Conservation (phyloP, 495 filamentous ascomycete species). For the Trichodelitschia bisporula region DNA sequence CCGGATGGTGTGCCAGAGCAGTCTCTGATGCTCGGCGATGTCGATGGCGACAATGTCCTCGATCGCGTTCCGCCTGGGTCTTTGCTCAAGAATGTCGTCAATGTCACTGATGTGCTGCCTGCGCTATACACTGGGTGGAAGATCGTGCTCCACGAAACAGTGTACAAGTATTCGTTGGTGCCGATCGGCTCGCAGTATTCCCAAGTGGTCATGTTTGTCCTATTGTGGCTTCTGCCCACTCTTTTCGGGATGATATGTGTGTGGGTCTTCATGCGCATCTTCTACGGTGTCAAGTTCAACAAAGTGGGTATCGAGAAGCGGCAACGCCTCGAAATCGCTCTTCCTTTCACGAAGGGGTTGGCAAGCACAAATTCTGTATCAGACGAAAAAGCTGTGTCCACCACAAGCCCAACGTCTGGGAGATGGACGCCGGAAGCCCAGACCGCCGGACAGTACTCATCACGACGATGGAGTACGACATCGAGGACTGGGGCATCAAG, state of each 20-base stretch:
- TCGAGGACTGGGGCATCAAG: conserved; percentile 47
- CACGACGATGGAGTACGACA: conserved; percentile 51
- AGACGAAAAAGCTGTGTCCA: no score
- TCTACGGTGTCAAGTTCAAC: conserved; percentile 51
- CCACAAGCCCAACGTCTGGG: no score
- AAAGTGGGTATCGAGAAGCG: conserved; percentile 28
- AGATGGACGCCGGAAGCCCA: not conserved
- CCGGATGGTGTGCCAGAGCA: conserved; percentile 37
- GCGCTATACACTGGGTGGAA: conserved; percentile 31
- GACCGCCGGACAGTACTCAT: conserved; percentile 23
- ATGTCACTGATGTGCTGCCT: conserved; percentile 31
- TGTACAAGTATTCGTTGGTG: conserved; percentile 23
- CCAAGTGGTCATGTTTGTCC: conserved; percentile 33
- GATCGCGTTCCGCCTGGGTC: conserved; percentile 39
- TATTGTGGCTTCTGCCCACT: conserved; percentile 31
- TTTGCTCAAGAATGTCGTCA: conserved; percentile 28
- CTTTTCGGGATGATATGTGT: conserved; percentile 23
- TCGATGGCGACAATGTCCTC: conserved; percentile 32
- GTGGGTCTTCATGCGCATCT: conserved; percentile 36
- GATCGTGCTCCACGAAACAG: conserved; percentile 30
- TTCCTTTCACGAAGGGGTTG: no score
- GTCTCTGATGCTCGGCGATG: conserved; percentile 31
- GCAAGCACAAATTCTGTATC: no score
- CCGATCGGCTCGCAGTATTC: conserved; percentile 27
- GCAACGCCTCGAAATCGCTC: conserved; percentile 13